Evolutionary conservation across 2,329 filamentous ascomycete species (phyloP).

Genomic region (Rhynchosporium graminicola): DNA sequence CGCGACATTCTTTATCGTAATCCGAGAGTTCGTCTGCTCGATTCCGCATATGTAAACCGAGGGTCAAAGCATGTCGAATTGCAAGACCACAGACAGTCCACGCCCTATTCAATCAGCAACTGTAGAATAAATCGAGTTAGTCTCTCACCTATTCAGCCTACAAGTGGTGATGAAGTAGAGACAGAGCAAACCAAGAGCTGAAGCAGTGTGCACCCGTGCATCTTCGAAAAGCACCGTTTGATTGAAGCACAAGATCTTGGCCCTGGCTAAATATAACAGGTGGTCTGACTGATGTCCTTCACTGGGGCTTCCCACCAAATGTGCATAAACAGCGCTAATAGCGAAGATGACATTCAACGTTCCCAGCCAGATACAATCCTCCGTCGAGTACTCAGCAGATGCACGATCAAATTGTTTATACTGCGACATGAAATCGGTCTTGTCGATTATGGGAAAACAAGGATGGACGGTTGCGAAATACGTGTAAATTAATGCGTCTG

Average conservation of each 20-base stretch:
- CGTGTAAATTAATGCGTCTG: slow-evolving; percentile 24
- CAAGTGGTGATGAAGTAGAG: slow-evolving; percentile 34
- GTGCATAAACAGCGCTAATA: slow-evolving; percentile 29
- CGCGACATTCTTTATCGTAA: slow-evolving; percentile 34
- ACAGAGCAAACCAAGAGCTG: slow-evolving; percentile 29
- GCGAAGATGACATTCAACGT: slow-evolving; percentile 34
- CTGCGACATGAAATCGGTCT: slow-evolving; percentile 22
- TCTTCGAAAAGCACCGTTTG: slow-evolving; percentile 28
- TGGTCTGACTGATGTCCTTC: slow-evolving; percentile 27
- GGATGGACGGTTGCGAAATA: slow-evolving; percentile 34
- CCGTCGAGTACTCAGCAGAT: slow-evolving; percentile 14
- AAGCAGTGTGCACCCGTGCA: slow-evolving; percentile 27
- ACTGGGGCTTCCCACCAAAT: slow-evolving; percentile 23
- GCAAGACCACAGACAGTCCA: slow-evolving; percentile 35
- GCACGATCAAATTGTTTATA: slow-evolving; percentile 23
- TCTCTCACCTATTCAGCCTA: slow-evolving; percentile 33
- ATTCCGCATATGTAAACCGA: slow-evolving; percentile 34
- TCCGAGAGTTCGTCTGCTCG: slow-evolving; percentile 27
- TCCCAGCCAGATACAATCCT: slow-evolving; percentile 31
- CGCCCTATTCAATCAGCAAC: slow-evolving; percentile 26
- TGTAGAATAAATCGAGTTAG: no score
- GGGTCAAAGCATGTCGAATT: slow-evolving; percentile 31
- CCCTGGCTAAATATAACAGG: slow-evolving; percentile 29
- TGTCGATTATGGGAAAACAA: slow-evolving; percentile 30
- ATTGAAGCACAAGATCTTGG: slow-evolving; percentile 30